These are phyloP conservation scores for Persicaria maculosa DNA, from an alignment of 148 eudicot species.

Conservation along the genomic window DNA sequence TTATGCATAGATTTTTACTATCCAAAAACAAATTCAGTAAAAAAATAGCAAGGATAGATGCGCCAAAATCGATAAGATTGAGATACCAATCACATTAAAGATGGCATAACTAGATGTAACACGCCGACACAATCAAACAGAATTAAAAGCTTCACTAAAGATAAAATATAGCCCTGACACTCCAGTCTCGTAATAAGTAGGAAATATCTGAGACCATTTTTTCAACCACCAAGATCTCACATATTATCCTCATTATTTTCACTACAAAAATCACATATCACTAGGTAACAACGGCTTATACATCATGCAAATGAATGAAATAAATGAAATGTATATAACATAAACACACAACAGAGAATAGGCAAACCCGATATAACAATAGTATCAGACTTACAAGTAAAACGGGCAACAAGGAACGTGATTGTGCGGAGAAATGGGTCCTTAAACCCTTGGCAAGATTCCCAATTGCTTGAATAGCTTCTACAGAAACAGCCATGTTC, in stretches of 20 bases:
- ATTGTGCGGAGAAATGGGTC: slow-evolving; percentile 75
- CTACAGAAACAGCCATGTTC: slow-evolving; percentile 92
- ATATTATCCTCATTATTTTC: neutral
- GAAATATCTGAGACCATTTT: neutral
- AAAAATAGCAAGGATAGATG: neutral
- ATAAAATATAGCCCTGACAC: neutral
- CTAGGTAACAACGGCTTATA: neutral
- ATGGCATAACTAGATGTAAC: neutral
- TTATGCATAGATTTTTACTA: neutral
- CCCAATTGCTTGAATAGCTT: slow-evolving; percentile 94
- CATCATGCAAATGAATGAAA: neutral
- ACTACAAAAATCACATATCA: slow-evolving; percentile 3
- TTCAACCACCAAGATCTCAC: neutral
- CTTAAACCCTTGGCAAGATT: slow-evolving; percentile 91
- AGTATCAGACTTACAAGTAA: slow-evolving; percentile 49
- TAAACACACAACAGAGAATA: neutral
- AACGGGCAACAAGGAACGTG: slow-evolving; percentile 82
- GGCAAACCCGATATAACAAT: neutral
- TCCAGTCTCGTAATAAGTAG: neutral
- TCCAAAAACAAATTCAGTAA: neutral
- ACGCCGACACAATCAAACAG: neutral
- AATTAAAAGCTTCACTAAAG: neutral
- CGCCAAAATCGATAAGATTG: neutral
- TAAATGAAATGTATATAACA: neutral
- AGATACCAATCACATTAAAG: neutral